Conservation (phyloP, 2,329 filamentous ascomycete species). For the Arthrobotrys musiformis region DNA sequence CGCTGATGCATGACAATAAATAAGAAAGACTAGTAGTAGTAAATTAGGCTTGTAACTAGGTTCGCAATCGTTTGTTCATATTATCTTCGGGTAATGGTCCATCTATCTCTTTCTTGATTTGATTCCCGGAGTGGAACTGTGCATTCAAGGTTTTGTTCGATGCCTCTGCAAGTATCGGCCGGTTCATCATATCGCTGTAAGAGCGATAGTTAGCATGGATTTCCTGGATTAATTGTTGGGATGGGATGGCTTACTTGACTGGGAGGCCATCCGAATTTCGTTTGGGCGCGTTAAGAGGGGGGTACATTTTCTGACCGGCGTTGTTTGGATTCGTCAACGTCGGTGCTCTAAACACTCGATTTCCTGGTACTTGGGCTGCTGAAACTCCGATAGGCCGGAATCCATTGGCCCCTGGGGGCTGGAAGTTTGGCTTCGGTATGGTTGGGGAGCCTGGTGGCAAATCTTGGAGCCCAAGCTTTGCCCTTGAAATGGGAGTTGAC, state of each 20-base stretch:
- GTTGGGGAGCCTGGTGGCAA: constrained; percentile 13
- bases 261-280: constrained; percentile 51
- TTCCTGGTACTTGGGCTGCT: constrained; percentile 31
- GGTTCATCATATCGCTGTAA: constrained; percentile 50
- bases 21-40: not conserved
- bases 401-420: constrained; percentile 56
- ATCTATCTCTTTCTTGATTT: constrained; percentile 32
- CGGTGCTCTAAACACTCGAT: constrained; percentile 39
- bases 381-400: constrained; percentile 45
- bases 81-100: constrained; percentile 17
- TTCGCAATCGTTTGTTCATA: constrained; percentile 32
- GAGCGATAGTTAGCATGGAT: not conserved
- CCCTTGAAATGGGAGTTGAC: constrained; percentile 58
- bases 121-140: constrained; percentile 10
- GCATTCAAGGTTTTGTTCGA: constrained; percentile 40
- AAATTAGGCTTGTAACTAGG: not conserved
- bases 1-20: not conserved
- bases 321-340: constrained; percentile 35
- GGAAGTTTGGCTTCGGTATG: constrained; percentile 57
- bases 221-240: not conserved
- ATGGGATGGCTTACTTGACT: constrained; percentile 30
- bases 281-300: constrained; percentile 46
- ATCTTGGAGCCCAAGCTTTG: constrained; percentile 56
- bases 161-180: constrained; percentile 40
- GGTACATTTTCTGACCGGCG: constrained; percentile 41